phyloP scores from a whole-genome alignment of 2,329 filamentous ascomycete species.

The Ceratocystis albifundus region DNA sequence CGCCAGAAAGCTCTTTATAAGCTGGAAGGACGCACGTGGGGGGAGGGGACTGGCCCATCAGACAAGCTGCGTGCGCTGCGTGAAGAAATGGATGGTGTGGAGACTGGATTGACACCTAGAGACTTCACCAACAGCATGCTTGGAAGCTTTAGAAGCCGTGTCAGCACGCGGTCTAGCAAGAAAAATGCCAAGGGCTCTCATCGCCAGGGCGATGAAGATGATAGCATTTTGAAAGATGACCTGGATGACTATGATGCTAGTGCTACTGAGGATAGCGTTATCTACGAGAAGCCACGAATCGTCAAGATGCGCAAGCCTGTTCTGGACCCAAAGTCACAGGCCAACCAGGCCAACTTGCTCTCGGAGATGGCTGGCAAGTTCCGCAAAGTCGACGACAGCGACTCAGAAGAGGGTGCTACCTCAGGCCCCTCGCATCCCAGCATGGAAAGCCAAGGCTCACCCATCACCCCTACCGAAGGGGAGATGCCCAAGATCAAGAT shows the following conservation, averaged over 20 bases:
- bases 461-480: conserved; percentile 52
- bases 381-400: conserved; percentile 47
- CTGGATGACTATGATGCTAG: conserved; percentile 43
- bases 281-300: conserved; percentile 69
- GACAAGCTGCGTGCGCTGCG: conserved; percentile 84
- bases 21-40: conserved; percentile 85
- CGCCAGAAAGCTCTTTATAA: conserved; percentile 96
- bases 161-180: conserved; percentile 42
- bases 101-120: conserved; percentile 33
- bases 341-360: conserved; percentile 57
- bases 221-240: conserved; percentile 32
- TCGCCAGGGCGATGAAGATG: conserved; percentile 34
- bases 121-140: conserved; percentile 64
- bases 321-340: conserved; percentile 53
- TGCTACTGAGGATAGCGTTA: conserved; percentile 44
- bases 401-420: conserved; percentile 60
- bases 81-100: conserved; percentile 76
- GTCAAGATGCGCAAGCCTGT: conserved; percentile 66
- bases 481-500: conserved; percentile 52
- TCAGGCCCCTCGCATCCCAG: conserved; percentile 67
- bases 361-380: conserved; percentile 61
- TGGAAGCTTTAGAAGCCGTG: conserved; percentile 55
- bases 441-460: conserved; percentile 53
- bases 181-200: conserved; percentile 39
- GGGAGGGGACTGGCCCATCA: conserved; percentile 65